Conservation (phyloP, 1,284 basidiomycete genomes). For the Thelephora terrestris region DNA sequence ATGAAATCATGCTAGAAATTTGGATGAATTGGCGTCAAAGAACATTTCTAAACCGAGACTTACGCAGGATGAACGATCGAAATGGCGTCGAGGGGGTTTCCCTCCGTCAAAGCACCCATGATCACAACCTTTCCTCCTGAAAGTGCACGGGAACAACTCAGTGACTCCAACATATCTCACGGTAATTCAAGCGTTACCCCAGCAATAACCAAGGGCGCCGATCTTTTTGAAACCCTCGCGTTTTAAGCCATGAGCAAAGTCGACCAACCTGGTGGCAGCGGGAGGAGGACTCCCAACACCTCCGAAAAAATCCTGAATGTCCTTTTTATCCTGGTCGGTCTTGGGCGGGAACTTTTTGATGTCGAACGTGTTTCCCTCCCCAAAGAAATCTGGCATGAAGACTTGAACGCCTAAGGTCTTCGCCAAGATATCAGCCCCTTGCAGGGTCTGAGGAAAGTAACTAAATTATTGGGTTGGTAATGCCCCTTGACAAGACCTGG, state of each 20-base stretch:
- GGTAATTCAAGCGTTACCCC: slow-evolving; percentile 29
- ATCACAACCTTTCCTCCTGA: slow-evolving; percentile 46
- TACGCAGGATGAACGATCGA: slow-evolving; percentile 49
- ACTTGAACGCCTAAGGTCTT: slow-evolving; percentile 38
- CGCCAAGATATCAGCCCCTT: slow-evolving; percentile 55
- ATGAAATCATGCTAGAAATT: slow-evolving; percentile 48
- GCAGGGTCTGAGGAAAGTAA: slow-evolving; percentile 48
- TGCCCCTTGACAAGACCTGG: slow-evolving; percentile 2
- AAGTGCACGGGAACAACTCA: not conserved
- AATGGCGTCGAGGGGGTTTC: slow-evolving; percentile 37
- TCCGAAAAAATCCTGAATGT: slow-evolving; percentile 46
- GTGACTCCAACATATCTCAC: not conserved
- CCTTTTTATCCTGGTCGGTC: slow-evolving; percentile 37
- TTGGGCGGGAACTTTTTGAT: slow-evolving; percentile 42
- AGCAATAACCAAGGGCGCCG: slow-evolving; percentile 49
- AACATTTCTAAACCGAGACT: slow-evolving; percentile 12
- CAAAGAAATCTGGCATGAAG: slow-evolving; percentile 61
- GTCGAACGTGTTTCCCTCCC: slow-evolving; percentile 40
- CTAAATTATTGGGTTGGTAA: slow-evolving; percentile 16
- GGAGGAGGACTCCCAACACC: slow-evolving; percentile 35
- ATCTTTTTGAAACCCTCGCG: slow-evolving; percentile 35
- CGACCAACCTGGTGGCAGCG: slow-evolving; percentile 34
- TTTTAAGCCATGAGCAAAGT: slow-evolving; percentile 37
- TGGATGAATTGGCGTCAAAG: not conserved
- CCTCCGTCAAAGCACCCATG: slow-evolving; percentile 22